Evolutionary conservation across 2,329 filamentous ascomycete genomes (phyloP).

Genomic region (Monosporascus sp.): DNA sequence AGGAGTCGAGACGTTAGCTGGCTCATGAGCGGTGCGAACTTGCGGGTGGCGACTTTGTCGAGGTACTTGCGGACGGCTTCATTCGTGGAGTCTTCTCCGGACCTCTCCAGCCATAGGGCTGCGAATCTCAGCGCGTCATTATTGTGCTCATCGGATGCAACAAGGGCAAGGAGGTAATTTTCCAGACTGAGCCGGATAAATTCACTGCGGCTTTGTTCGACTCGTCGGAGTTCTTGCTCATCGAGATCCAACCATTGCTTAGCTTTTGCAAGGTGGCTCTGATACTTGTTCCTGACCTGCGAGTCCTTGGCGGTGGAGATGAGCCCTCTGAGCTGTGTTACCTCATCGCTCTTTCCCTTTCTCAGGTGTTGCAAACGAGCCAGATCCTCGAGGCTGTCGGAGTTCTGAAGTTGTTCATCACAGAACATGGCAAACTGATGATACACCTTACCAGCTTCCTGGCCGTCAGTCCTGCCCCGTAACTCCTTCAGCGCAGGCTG

Average conservation of each 20-base stretch:
- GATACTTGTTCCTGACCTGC: conserved; percentile 51
- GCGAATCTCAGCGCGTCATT: conserved; percentile 89
- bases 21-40: conserved; percentile 91
- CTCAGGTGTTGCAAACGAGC: conserved; percentile 72
- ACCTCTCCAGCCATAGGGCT: conserved; percentile 87
- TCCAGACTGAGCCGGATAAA: conserved; percentile 86
- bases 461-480: conserved; percentile 58
- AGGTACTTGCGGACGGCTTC: conserved; percentile 67
- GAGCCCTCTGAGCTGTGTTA: conserved; percentile 63
- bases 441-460: conserved; percentile 80
- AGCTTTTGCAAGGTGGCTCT: conserved; percentile 62
- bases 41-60: conserved; percentile 72
- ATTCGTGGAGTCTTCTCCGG: conserved; percentile 71
- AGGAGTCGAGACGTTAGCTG: conserved; percentile 92
- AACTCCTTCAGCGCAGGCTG: conserved; percentile 79
- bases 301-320: conserved; percentile 45
- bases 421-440: conserved; percentile 95
- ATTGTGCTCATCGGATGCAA: conserved; percentile 81
- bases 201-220: conserved; percentile 69
- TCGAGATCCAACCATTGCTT: conserved; percentile 88
- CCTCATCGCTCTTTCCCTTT: conserved; percentile 75
- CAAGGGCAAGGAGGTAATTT: conserved; percentile 83
- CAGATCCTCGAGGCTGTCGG: conserved; percentile 79
- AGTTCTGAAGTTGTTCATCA: conserved; percentile 85
- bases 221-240: conserved; percentile 74